A percentile compares a stretch with the other conserved stretches of the same genome.
Evolutionary conservation across 176 grass and related monocot genomes (phyloP).

Genomic region (Raddia guianensis): DNA sequence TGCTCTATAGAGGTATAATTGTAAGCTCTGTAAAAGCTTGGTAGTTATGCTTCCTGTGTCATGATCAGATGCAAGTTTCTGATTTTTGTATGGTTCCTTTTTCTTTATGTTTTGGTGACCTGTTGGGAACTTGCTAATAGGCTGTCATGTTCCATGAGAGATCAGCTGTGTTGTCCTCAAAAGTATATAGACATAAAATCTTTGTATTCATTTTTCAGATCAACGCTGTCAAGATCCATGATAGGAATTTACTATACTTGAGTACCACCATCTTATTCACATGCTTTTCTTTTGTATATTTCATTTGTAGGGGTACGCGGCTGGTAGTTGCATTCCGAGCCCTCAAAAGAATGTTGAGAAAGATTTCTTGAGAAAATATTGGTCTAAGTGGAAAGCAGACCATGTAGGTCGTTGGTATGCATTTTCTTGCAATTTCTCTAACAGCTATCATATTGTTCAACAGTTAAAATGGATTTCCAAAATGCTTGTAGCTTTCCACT

Average conservation of each 20-base stretch:
- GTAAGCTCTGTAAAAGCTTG: constrained; percentile 30
- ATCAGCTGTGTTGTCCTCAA: constrained; percentile 24
- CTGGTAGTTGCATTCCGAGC: constrained; percentile 94
- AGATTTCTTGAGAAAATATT: constrained; percentile 91
- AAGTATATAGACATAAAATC: neutral
- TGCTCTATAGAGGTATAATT: constrained; percentile 85
- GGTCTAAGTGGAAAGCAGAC: constrained; percentile 83
- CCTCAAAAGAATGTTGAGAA: constrained; percentile 98
- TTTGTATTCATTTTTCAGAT: neutral
- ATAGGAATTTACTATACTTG: constrained; percentile 10
- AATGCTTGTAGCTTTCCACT: neutral
- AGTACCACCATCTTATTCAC: constrained; percentile 8
- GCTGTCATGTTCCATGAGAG: neutral
- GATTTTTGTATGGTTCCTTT: neutral
- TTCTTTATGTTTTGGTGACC: constrained; percentile 8
- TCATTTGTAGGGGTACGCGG: constrained; percentile 76
- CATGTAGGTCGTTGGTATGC: constrained; percentile 87
- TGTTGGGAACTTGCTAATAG: constrained; percentile 1
- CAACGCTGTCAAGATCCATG: constrained; percentile 1
- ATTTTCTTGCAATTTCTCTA: constrained; percentile 31
- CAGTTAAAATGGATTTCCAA: constrained; percentile 2
- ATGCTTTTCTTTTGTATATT: constrained; percentile 29
- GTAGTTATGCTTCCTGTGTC: neutral
- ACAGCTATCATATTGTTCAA: constrained; percentile 26
- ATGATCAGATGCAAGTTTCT: neutral